Base-by-base conservation (phyloP, 768 basidiomycete genomes). In the Tulasnella sp. region DNA sequence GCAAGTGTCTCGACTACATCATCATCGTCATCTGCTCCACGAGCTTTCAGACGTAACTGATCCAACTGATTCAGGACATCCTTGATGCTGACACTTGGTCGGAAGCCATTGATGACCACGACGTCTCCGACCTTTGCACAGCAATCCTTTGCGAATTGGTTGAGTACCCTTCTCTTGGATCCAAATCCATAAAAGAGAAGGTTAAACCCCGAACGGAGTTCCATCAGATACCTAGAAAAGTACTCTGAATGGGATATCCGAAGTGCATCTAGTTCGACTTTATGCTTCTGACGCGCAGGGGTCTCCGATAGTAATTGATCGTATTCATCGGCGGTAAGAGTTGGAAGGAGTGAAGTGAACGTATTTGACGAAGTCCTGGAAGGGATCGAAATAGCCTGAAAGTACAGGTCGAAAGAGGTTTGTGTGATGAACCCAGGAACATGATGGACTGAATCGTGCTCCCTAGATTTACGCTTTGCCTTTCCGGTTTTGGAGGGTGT, bases 181-280 rank as follows among this genome's bases (percentile, higher is more conserved):
- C 93, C 93, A 59, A 79, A 76, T 1, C 93, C 93, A 59, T 89
- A 88, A 64, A 88, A 80, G 16, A 92, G 65, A 37, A 96, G 67
- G 63, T 87, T 91, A 71, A 90, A 96, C 1, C 89, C 91, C 61
- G 81, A 75, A 2, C 70, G 67, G 22, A 96, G 71, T 64, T 96
- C 89, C 55, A 71, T 67, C 37, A 75, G 65, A 62, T 82, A 83
- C 37, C 79, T 74, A 20, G 70, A 66, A 59, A 83, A 80, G 15
- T 76, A 66, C 4, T 62, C 57, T 15, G 31, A 64, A 58, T 60
- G 67, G 60, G 47, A 64, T 53, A 22, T 65, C 46, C 57, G 40
- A 0, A 59, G 56, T 43, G 65, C 63, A 49, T 46, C 55, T 39
- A 62, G 54, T 32, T 69, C 54, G 35, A 71, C 61, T 33, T 41